phyloP scores from a whole-genome alignment of 2,329 filamentous ascomycete species.

The Aplosporella prunicola region DNA sequence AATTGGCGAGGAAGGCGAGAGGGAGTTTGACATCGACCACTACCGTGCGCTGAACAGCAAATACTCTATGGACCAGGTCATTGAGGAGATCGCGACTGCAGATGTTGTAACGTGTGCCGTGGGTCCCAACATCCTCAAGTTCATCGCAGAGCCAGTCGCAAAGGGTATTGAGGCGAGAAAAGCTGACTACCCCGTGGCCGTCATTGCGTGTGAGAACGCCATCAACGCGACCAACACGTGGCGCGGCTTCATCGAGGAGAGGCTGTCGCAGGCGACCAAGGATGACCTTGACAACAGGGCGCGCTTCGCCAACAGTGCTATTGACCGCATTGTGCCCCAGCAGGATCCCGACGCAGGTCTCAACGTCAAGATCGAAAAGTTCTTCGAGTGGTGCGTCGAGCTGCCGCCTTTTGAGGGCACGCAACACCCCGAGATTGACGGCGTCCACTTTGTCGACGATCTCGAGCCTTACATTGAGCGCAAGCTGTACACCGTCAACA shows the following conservation, averaged over 20 bases:
- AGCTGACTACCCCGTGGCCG: conserved; percentile 59
- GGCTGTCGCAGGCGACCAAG: conserved; percentile 57
- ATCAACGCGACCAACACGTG: conserved; percentile 90
- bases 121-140: conserved; percentile 90
- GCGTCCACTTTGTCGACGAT: conserved; percentile 87
- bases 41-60: conserved; percentile 97
- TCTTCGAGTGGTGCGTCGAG: conserved; percentile 98
- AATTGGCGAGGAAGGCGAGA: conserved; percentile 75
- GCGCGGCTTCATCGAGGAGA: conserved; percentile 65
- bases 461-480: conserved; percentile 95
- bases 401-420: conserved; percentile 65
- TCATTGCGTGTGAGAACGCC: conserved; percentile 97
- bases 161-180: conserved; percentile 79
- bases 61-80: conserved; percentile 67
- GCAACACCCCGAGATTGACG: conserved; percentile 65
- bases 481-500: conserved; percentile 99
- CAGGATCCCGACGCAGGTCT: conserved; percentile 73
- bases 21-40: conserved; percentile 76
- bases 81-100: conserved; percentile 77
- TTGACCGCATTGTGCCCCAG: conserved; percentile 94
- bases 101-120: conserved; percentile 95
- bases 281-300: conserved; percentile 63
- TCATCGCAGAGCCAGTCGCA: conserved; percentile 90
- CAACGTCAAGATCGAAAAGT: conserved; percentile 93
- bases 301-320: conserved; percentile 92